Base-by-base conservation (phyloP, 2,329 filamentous ascomycete species). In the Eurotiales sp. region DNA sequence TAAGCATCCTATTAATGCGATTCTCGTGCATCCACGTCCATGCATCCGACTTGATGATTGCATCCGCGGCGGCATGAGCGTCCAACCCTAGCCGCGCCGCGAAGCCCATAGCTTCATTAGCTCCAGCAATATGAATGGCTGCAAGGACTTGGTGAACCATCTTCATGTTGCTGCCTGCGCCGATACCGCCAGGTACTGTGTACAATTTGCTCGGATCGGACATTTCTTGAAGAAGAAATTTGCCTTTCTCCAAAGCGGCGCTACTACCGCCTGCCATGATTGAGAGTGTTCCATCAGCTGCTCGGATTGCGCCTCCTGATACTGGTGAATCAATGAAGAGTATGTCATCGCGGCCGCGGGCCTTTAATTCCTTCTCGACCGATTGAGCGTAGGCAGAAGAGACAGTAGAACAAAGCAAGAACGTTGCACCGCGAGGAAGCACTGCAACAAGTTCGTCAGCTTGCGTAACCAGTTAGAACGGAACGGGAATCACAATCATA, bases 321-420 rank as follows among this genome's bases (percentile, higher is more conserved):
- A 90, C 87, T 0, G 87, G 87, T 19, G 80, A 79, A 66, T 90
- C 87, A 46, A 91, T 78, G 46, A 90, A 78, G 45, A 76, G 72
- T 25, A 90, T 77, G 61, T 90, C 87, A 2, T 68, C 64, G 6
- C 86, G 75, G 10, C 80, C 80, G 27, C 75, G 67, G 8, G 75
- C 71, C 46, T 73, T 71, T 2, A 90, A 72, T 58, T 83, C 71
- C 49, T 75, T 71, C 17, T 79, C 77, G 8, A 90, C 77, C 14
- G 76, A 77, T 60, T 82, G 77, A 1, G 84, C 80, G 60, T 87
- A 86, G 19, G 78, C 77, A 17, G 84, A 84, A 0, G 86, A 79
- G 1, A 88, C 85, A 0, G 87, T 90, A 2, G 84, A 87, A 67
- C 82, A 86, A 29, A 89, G 76, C 21, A 88, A 73, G 34, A 90